These are phyloP conservation scores for Coemansia sp. DNA, from an alignment of 192 early-diverging fungal species.

Conservation along the genomic window DNA sequence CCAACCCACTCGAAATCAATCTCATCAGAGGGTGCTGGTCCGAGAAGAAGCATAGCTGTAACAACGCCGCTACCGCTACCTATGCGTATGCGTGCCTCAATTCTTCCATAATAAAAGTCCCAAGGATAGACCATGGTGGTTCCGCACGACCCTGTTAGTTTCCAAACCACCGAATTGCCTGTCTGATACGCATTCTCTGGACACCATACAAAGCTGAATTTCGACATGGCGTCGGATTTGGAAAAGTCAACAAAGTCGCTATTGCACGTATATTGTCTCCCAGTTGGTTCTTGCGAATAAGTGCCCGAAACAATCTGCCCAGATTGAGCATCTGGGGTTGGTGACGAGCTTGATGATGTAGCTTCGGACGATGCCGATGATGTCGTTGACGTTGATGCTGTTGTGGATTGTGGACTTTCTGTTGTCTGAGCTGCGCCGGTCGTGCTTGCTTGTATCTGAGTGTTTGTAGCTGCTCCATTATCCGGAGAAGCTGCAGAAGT, in stretches of 20 bases:
- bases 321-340: background rate
- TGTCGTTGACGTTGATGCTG: background rate
- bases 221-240: slow-evolving; percentile 24
- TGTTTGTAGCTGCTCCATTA: background rate
- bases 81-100: slow-evolving; percentile 38
- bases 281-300: slow-evolving; percentile 22
- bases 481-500: slow-evolving; percentile 14
- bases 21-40: slow-evolving; percentile 56
- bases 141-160: slow-evolving; percentile 41
- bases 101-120: slow-evolving; percentile 35
- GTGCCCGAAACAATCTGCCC: background rate
- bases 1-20: slow-evolving; percentile 69
- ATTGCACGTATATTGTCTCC: slow-evolving; percentile 23
- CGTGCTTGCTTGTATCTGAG: background rate
- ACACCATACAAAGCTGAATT: slow-evolving; percentile 50
- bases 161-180: slow-evolving; percentile 33
- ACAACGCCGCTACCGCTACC: slow-evolving; percentile 53
- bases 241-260: slow-evolving; percentile 44
- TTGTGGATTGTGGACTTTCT: slow-evolving; percentile 7
- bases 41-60: slow-evolving; percentile 55
- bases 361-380: slow-evolving; percentile 11
- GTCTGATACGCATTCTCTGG: slow-evolving; percentile 49
- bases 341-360: background rate
- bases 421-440: slow-evolving; percentile 10
- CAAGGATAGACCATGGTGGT: slow-evolving; percentile 52